phyloP scores from a whole-genome alignment of 176 grass and related monocot genomes.

The Bromus sterilis region DNA sequence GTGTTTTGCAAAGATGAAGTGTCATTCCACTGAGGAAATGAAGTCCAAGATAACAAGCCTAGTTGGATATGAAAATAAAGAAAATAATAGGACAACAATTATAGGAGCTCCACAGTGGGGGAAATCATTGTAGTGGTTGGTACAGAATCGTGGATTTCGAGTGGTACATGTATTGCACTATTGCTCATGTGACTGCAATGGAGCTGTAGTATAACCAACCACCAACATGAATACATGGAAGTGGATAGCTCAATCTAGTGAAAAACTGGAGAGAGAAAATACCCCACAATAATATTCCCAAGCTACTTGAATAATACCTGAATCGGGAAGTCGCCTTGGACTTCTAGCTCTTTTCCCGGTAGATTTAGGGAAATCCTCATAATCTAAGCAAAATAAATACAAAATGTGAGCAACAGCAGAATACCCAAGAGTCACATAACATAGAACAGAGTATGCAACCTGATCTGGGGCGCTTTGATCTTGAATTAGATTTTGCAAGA shows the following conservation, averaged over 20 bases:
- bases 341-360: conserved; percentile 51
- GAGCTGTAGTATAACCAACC: background rate
- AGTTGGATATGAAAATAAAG: background rate
- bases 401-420: background rate
- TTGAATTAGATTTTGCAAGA: conserved; percentile 93
- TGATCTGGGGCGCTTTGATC: conserved; percentile 72
- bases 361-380: conserved; percentile 17
- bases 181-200: background rate
- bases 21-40: background rate
- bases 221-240: background rate
- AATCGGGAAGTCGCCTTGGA: conserved; percentile 56
- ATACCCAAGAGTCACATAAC: background rate
- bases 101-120: background rate
- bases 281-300: background rate
- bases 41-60: conserved; percentile 8
- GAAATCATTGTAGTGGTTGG: conserved; percentile 1
- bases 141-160: conserved; percentile 2
- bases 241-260: background rate
- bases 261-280: background rate
- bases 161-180: background rate
- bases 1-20: conserved; percentile 45
- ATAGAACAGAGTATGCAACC: conserved; percentile 28
- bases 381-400: conserved; percentile 29
- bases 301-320: conserved; percentile 42
- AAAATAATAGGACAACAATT: background rate